These are phyloP conservation scores for Theobroma cacao DNA, from an alignment of 345 rosid species.

Conservation along the genomic window DNA sequence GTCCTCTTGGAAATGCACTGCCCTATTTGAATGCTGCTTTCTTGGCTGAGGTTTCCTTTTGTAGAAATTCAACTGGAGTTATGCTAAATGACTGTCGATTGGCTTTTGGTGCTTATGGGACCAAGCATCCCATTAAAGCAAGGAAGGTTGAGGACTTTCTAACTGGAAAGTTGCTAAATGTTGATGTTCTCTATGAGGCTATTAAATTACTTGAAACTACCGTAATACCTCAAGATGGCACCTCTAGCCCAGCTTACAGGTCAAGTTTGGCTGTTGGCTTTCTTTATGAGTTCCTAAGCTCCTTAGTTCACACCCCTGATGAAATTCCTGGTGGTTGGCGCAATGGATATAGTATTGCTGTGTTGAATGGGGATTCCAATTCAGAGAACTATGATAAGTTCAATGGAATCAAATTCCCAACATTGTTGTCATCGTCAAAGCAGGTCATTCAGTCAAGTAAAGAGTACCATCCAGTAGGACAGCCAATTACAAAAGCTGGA, in stretches of 20 bases:
- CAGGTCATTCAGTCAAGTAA: conserved; percentile 48
- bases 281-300: conserved; percentile 60
- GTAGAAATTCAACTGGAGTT: conserved; percentile 30
- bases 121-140: conserved; percentile 65
- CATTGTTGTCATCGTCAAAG: conserved; percentile 54
- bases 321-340: conserved; percentile 5
- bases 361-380: conserved; percentile 4
- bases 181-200: conserved; percentile 55
- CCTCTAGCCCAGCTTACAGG: conserved; percentile 43
- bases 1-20: conserved; percentile 77
- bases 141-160: conserved; percentile 53
- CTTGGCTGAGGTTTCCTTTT: conserved; percentile 50
- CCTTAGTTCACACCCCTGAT: conserved; percentile 26
- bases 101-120: conserved; percentile 79
- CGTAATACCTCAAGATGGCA: conserved; percentile 54
- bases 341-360: conserved; percentile 10
- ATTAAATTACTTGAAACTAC: conserved; percentile 38
- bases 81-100: conserved; percentile 45
- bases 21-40: conserved; percentile 79
- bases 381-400: not conserved
- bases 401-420: conserved; percentile 21
- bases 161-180: conserved; percentile 53
- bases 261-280: conserved; percentile 77
- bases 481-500: conserved; percentile 57
- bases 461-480: conserved; percentile 63